Evolutionary conservation across 106 monocot species (phyloP), one percentile per base, ranked within the genome.

Genomic region (Allium sativum): DNA sequence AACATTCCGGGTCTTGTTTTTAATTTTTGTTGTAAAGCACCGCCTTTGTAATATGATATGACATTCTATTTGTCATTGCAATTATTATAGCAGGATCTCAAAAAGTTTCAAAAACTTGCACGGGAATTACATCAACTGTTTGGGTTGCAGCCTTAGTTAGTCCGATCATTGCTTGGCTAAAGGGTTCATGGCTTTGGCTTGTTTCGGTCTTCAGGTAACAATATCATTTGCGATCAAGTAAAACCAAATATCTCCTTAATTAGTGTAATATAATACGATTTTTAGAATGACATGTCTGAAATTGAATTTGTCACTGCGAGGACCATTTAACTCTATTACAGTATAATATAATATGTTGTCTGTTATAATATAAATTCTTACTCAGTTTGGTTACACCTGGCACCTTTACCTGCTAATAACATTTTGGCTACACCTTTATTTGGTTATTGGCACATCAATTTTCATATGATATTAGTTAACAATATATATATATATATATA

Each of bases 151-250:
- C 82, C 62, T 6, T 78, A 68, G 84, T 84, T 45, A 84, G 84
- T 57, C 16, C 84, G 18, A 74, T 91, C 48, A n/a, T 84, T 21
- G 87, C 96, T 14, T 96, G 79, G 76, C 79, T 81, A 48, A 87
- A 76, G 9, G 72, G 78, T 73, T 75, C 76, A 66, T 96, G 96
- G 96, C 84, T 96, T 57, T 96, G 96, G 96, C 90, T 96, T 44
- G 68, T 90, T 44, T 75, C 84, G 18, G 69, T 76, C 1, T 96
- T 96, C 73, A 96, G 85, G 96, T 96, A 83, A 78, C 79, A 42
- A 55, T 65, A 54, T 31, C 58, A 7, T 17, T n/a, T 55, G 12
- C 9, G 31, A 58, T 58, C 10, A 58, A 41, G 40, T n/a, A 12
- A 41, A 7, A 53, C 7, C 12, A 4, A 22, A 56, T 56, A 56